These are phyloP conservation scores for Colletotrichum noveboracense DNA, from an alignment of 2,329 filamentous ascomycete genomes.

Conservation along the genomic window DNA sequence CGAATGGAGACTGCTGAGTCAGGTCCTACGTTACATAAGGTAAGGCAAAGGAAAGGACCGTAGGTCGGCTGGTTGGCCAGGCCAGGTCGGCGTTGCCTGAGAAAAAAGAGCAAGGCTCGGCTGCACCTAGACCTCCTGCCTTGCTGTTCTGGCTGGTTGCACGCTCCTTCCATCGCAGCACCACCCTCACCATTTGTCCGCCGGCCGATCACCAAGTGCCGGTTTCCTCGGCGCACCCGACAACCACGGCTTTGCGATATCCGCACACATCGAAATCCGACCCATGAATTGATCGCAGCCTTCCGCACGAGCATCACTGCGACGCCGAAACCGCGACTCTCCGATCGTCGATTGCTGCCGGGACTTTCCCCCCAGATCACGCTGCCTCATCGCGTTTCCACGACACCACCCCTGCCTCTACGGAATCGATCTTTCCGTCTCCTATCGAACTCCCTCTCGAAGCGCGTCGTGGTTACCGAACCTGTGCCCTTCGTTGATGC, in stretches of 20 bases:
- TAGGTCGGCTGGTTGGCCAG: not conserved
- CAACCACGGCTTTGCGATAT: not conserved
- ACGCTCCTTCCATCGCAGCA: slow-evolving; percentile 13
- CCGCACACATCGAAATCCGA: not conserved
- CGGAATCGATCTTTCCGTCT: not conserved
- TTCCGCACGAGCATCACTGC: not conserved
- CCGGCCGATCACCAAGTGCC: not conserved
- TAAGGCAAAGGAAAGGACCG: not conserved
- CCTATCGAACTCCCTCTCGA: not conserved
- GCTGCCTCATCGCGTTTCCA: slow-evolving; percentile 1
- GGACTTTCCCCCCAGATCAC: not conserved
- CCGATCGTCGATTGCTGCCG: slow-evolving; percentile 5
- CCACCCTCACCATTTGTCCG: not conserved
- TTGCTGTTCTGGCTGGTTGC: not conserved
- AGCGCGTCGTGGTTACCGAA: not conserved
- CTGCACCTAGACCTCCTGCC: slow-evolving; percentile 13
- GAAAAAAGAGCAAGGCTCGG: slow-evolving; percentile 15
- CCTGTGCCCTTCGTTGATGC: slow-evolving; percentile 2
- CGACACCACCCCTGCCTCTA: not conserved
- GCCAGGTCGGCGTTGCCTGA: not conserved
- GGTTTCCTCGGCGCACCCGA: not conserved
- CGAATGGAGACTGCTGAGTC: not conserved
- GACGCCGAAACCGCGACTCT: not conserved
- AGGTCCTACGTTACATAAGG: not conserved
- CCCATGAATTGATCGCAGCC: not conserved